Evolutionary conservation across 2,329 filamentous ascomycete genomes (phyloP).

Genomic region (Emericellopsis cladophorae): DNA sequence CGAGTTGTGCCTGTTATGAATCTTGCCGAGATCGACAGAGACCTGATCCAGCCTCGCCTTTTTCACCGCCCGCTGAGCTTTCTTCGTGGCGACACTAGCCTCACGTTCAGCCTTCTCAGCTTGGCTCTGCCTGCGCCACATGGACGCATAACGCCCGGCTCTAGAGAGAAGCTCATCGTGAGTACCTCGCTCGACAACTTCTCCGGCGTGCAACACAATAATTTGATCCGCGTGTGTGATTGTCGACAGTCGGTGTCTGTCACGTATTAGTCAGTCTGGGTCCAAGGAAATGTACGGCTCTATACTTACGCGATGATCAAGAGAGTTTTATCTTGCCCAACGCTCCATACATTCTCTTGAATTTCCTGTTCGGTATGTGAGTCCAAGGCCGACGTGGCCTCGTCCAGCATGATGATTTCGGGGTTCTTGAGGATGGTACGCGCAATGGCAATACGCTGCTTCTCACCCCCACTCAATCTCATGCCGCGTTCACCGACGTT

Average conservation of each 20-base stretch:
- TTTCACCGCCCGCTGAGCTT: slow-evolving; percentile 23
- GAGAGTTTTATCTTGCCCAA: slow-evolving; percentile 79
- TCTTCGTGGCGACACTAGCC: slow-evolving; percentile 21
- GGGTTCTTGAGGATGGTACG: slow-evolving; percentile 88
- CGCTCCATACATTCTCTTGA: slow-evolving; percentile 68
- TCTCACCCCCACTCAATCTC: slow-evolving; percentile 79
- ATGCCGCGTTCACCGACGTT: slow-evolving; percentile 86
- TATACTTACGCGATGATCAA: slow-evolving; percentile 76
- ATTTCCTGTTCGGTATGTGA: slow-evolving; percentile 90
- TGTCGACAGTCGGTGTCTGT: slow-evolving; percentile 65
- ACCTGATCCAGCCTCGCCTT: slow-evolving; percentile 31
- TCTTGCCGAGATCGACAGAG: too few species aligned
- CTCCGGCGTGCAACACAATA: slow-evolving; percentile 64
- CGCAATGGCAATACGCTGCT: slow-evolving; percentile 87
- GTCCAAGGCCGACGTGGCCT: slow-evolving; percentile 84
- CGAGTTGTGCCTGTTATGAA: too few species aligned
- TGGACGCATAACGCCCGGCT: slow-evolving; percentile 64
- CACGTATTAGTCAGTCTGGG: slow-evolving; percentile 8
- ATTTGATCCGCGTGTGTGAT: slow-evolving; percentile 82
- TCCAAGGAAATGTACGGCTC: background rate
- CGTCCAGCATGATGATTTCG: slow-evolving; percentile 82
- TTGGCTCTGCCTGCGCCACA: slow-evolving; percentile 84
- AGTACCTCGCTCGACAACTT: slow-evolving; percentile 64
- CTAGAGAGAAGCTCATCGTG: slow-evolving; percentile 62
- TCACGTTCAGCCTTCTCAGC: slow-evolving; percentile 49